These are phyloP conservation scores for Phytophthora pseudosyringae DNA, from an alignment of 352 stramenopile species.

Conservation along the genomic window DNA sequence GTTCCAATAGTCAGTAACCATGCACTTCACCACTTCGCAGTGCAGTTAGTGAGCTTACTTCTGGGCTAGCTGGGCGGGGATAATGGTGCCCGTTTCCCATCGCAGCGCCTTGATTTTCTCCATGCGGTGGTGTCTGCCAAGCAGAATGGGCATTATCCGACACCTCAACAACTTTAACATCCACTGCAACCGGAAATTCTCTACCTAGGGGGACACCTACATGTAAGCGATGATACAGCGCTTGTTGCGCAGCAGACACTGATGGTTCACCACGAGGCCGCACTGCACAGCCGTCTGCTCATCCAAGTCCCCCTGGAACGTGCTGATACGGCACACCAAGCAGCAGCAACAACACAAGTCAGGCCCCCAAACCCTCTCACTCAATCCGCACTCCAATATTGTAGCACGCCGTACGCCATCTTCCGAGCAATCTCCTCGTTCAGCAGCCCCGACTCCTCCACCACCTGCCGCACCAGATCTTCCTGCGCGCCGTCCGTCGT, in stretches of 20 bases:
- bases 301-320: constrained; percentile 64
- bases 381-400: background rate
- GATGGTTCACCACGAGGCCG: constrained; percentile 88
- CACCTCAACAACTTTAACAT: background rate
- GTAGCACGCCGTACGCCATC: constrained; percentile 47
- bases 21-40: background rate
- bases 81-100: constrained; percentile 91
- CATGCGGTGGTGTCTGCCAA: constrained; percentile 58
- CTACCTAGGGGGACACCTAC: constrained; percentile 37
- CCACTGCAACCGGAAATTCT: background rate
- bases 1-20: background rate
- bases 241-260: constrained; percentile 92
- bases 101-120: constrained; percentile 91
- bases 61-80: constrained; percentile 72
- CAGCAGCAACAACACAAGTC: constrained; percentile 1
- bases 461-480: constrained; percentile 79
- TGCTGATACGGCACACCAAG: constrained; percentile 36
- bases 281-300: constrained; percentile 73
- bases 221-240: constrained; percentile 89
- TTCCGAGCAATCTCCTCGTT: constrained; percentile 82
- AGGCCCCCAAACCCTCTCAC: background rate
- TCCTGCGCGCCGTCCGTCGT: constrained; percentile 46
- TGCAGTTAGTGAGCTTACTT: constrained; percentile 47
- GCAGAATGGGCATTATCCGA: background rate
- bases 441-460: constrained; percentile 74